These are phyloP conservation scores for Leucocoprinus leucothites DNA, from an alignment of 768 basidiomycete species.

Conservation along the genomic window DNA sequence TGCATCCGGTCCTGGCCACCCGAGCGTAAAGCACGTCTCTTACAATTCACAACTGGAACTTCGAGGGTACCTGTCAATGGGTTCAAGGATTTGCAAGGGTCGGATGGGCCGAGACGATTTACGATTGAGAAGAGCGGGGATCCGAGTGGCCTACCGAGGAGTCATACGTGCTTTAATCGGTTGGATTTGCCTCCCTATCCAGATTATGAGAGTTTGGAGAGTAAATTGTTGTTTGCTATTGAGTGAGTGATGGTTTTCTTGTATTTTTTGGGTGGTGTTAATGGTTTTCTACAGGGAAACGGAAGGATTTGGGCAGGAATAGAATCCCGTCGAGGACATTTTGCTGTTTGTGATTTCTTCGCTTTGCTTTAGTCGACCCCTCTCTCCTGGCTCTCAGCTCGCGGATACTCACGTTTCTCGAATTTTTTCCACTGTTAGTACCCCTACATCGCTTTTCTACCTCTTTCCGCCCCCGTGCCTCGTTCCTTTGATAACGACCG, in stretches of 20 bases:
- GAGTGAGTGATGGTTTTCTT: slow-evolving; percentile 43
- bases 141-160: slow-evolving; percentile 80
- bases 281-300: slow-evolving; percentile 53
- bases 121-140: slow-evolving; percentile 96
- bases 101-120: slow-evolving; percentile 88
- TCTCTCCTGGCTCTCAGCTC: too few species aligned
- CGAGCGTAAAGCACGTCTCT: slow-evolving; percentile 80
- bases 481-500: too few species aligned
- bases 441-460: too few species aligned
- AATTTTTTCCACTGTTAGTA: too few species aligned
- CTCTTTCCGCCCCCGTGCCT: too few species aligned
- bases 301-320: slow-evolving; percentile 73
- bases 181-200: slow-evolving; percentile 88
- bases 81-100: slow-evolving; percentile 92
- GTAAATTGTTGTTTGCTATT: slow-evolving; percentile 80
- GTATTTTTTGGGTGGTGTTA: neutral
- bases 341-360: too few species aligned
- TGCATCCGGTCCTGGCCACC: slow-evolving; percentile 87
- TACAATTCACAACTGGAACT: slow-evolving; percentile 88
- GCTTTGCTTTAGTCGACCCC: too few species aligned
- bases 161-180: slow-evolving; percentile 93
- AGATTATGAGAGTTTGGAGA: slow-evolving; percentile 83
- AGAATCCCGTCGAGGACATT: too few species aligned
- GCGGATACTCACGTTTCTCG: too few species aligned
- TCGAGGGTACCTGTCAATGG: slow-evolving; percentile 89